Evolutionary conservation across 768 basidiomycete genomes (phyloP).

Genomic region (Mrakia blollopis): DNA sequence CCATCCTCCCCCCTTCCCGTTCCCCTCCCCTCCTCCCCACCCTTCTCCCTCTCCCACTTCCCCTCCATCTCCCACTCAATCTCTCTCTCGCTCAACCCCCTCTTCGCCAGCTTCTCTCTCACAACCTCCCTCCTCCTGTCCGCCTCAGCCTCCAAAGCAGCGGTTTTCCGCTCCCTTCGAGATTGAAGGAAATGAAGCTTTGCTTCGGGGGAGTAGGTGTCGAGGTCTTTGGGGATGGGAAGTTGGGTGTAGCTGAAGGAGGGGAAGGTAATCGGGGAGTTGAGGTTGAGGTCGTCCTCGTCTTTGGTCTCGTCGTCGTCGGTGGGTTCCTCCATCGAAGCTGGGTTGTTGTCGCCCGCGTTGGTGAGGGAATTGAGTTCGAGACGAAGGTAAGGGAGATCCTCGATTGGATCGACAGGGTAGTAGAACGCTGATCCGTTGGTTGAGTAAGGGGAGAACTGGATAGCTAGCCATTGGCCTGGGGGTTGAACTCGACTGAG

Average conservation of each 20-base stretch:
- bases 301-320: too few relatives aligned
- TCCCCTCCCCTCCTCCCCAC: too few relatives aligned
- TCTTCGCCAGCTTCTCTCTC: not conserved
- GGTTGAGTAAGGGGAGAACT: slow-evolving; percentile 6
- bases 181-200: too few relatives aligned
- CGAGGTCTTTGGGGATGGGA: not conserved
- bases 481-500: slow-evolving; percentile 1
- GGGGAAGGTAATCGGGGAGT: not conserved
- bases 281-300: not conserved
- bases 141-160: not conserved
- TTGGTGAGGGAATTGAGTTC: too few relatives aligned
- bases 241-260: not conserved
- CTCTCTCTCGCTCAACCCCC: not conserved
- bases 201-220: too few relatives aligned
- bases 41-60: not conserved
- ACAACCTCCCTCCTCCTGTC: not conserved
- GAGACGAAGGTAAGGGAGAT: not conserved
- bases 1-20: too few relatives aligned
- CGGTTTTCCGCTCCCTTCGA: not conserved
- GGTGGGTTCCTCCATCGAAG: too few relatives aligned
- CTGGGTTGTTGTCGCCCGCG: too few relatives aligned
- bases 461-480: slow-evolving; percentile 4
- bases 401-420: not conserved
- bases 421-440: slow-evolving; percentile 7
- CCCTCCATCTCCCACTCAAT: not conserved